These are phyloP conservation scores for Rhinocladiella mackenziei DNA, from an alignment of 2,329 filamentous ascomycete species.

Conservation along the genomic window DNA sequence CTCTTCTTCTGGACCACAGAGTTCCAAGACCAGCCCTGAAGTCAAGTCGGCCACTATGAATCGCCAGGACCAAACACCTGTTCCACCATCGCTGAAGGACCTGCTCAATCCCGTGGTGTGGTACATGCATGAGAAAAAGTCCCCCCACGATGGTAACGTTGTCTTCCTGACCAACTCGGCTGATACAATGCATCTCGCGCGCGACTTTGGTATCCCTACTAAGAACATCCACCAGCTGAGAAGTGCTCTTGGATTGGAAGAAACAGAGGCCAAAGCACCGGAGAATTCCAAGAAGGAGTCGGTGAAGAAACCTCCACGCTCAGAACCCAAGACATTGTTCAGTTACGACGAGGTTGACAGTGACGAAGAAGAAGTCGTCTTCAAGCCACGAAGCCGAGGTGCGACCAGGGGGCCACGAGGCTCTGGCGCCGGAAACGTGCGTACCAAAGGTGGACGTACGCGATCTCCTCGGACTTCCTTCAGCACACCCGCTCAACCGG, in stretches of 20 bases:
- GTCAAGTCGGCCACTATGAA: conserved; percentile 31
- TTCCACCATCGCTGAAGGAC: conserved; percentile 40
- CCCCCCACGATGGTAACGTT: conserved; percentile 34
- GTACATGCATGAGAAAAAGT: conserved; percentile 39
- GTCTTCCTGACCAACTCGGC: conserved; percentile 46
- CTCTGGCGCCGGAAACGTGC: conserved; percentile 10
- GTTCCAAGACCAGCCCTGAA: conserved; percentile 45
- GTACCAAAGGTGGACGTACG: conserved; percentile 11
- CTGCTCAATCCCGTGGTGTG: conserved; percentile 45
- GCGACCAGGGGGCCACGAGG: conserved; percentile 13
- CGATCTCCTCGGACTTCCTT: conserved; percentile 23
- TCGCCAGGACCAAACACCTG: conserved; percentile 30
- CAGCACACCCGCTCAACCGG: conserved; percentile 15
- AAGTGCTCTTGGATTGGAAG: conserved; percentile 46
- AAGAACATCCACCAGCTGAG: conserved; percentile 49
- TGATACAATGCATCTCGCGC: conserved; percentile 41
- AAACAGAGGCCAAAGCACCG: conserved; percentile 43
- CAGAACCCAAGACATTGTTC: conserved; percentile 43
- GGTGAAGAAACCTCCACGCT: conserved; percentile 25
- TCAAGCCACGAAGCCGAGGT: conserved; percentile 32
- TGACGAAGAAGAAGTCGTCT: conserved; percentile 48
- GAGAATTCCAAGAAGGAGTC: conserved; percentile 44
- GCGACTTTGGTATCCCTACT: conserved; percentile 46
- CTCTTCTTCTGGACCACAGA: conserved; percentile 39
- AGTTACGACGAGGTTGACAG: conserved; percentile 46